Evolutionary conservation across 192 early-diverging fungal species (phyloP), one percentile per base, ranked within the genome.

Genomic region (Podila horticola): DNA sequence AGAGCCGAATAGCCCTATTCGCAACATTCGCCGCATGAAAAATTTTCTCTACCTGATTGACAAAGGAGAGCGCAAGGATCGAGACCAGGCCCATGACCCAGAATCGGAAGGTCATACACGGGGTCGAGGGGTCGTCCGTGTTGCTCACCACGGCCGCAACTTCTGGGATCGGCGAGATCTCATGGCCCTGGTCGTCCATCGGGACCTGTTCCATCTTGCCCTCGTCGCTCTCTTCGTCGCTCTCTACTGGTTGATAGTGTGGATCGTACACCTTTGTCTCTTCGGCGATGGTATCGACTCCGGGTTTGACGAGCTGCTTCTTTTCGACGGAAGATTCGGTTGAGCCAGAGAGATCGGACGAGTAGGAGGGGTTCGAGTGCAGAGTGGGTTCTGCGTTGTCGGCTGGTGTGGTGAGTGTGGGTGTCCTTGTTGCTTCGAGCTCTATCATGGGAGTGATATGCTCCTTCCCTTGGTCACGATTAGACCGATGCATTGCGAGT

Each of bases 81-180:
- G 88, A 85, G 36, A 82, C 49, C 12, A 85, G 30, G 57, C 84
- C 85, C 61, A 90, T 83, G 49, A 84, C 60, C 72, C 79, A 85
- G 75, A 85, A 84, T 48, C 88, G 87, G 64, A 90, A 90, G 4
- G 87, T 90, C 36, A 79, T 66, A 36, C 86, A 83, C 36, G 88
- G 88, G 4, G 75, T 57, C 20, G 68, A 83, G 2, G 88, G 82
- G 58, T 90, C 88, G 55, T 90, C 88, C 30, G 75, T 85, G 31
- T 84, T 79, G 19, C 79, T 58, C n/a, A 85, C 84, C 28, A 85
- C 81, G 8, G 81, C 81, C 13, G 75, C 75, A 28, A 85, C 84
- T 59, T 85, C 84, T 69, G 75, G 59, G 38, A 85, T 79, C 8
- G 84, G 84, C 3, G 84, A 85, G 13, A 69, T 67, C 58, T 85